A percentile compares a stretch with the other conserved stretches of the same genome.
Conservation (phyloP, 2,329 filamentous ascomycete species). For the Parafenestella ontariensis region DNA sequence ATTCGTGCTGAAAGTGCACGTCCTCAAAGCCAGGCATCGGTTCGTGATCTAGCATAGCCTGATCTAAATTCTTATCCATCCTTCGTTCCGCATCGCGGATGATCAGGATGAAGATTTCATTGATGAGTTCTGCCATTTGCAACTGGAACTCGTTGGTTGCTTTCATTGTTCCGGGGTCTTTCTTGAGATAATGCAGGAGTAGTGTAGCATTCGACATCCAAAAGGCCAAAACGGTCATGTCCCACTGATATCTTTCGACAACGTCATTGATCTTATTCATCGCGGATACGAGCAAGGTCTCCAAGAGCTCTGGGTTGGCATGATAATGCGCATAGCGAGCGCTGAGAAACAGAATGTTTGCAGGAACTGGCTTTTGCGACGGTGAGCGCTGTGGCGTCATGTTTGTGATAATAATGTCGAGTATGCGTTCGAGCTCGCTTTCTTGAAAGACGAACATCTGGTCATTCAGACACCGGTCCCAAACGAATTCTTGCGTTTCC, state of each 20-base stretch:
- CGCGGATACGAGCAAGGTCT: conserved; percentile 79
- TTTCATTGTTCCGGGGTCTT: conserved; percentile 81
- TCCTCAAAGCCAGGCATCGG: conserved; percentile 98
- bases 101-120: conserved; percentile 98
- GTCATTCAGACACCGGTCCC: conserved; percentile 91
- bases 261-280: conserved; percentile 98
- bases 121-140: conserved; percentile 91
- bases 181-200: conserved; percentile 95
- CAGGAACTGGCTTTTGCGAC: conserved; percentile 96
- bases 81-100: conserved; percentile 94
- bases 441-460: conserved; percentile 99
- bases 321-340: conserved; percentile 97
- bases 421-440: conserved; percentile 85
- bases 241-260: conserved; percentile 96
- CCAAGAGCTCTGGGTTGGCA: conserved; percentile 82
- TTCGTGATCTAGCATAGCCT: conserved; percentile 95
- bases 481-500: conserved; percentile 93
- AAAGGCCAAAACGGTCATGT: conserved; percentile 98
- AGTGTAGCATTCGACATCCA: conserved; percentile 98
- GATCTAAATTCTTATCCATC: conserved; percentile 93
- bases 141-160: conserved; percentile 89
- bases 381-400: conserved; percentile 97
- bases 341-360: conserved; percentile 95
- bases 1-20: conserved; percentile 96
- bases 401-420: conserved; percentile 95